phyloP scores from a whole-genome alignment of 108 stramenopile species.

The Bacterosira constricta region DNA sequence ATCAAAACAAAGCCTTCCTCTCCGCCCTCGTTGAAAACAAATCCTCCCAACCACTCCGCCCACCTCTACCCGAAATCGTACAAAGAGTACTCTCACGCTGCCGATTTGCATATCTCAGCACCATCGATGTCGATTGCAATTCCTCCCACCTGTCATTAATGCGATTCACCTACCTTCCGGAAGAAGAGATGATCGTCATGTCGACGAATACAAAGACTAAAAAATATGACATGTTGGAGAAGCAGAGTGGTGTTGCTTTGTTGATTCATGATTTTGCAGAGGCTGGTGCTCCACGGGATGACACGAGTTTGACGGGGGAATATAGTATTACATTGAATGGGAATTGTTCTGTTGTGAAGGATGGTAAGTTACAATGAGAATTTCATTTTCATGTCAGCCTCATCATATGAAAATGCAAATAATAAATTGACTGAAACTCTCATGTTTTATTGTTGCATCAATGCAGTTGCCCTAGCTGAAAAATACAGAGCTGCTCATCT shows the following conservation, averaged over 20 bases:
- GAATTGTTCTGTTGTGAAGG: constrained; percentile 55
- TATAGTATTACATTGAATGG: constrained; percentile 73
- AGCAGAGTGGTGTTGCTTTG: constrained; percentile 57
- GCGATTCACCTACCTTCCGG: constrained; percentile 65
- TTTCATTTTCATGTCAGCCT: background rate
- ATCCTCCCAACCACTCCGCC: constrained; percentile 39
- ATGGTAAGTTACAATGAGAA: constrained; percentile 40
- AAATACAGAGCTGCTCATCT: constrained; percentile 53
- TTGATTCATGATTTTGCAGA: constrained; percentile 50
- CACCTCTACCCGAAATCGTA: constrained; percentile 59
- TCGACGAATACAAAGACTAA: constrained; percentile 65
- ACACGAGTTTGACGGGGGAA: constrained; percentile 22
- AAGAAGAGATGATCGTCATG: constrained; percentile 55
- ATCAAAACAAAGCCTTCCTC: constrained; percentile 17
- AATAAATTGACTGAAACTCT: no score
- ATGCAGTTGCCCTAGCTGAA: constrained; percentile 39
- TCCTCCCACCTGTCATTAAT: constrained; percentile 63
- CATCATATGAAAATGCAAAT: background rate
- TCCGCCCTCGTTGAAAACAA: constrained; percentile 14
- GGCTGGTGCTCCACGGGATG: background rate
- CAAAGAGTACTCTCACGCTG: constrained; percentile 49
- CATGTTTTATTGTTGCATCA: background rate
- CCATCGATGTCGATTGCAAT: constrained; percentile 40
- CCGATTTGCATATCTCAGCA: constrained; percentile 63
- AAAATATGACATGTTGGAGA: constrained; percentile 63